Base-by-base conservation (phyloP, 169 alveolate species). In the Cryptosporidium tyzzeri region DNA sequence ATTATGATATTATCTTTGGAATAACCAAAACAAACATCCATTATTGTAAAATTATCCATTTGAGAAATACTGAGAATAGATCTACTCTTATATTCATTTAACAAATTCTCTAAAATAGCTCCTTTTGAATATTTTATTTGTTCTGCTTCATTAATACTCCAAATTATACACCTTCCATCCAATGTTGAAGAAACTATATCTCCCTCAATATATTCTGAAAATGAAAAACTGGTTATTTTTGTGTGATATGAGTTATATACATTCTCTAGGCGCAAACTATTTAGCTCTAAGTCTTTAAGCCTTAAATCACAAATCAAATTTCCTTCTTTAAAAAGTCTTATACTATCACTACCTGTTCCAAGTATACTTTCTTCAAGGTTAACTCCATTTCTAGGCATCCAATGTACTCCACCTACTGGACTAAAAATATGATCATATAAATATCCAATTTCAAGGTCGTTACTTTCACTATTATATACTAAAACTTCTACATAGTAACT, bases 11-110 rank as follows among this genome's bases (percentile, higher is more conserved):
- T 80, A 41, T 80, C 65, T 65, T 26, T 80, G 2, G 75, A 62
- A 62, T 62, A 18, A 12, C 89, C 89, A 80, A 62, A 80, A 45
- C 89, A 80, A 44, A 67, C 59, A 62, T 80, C 89, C 89, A 80
- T 80, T 65, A 80, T 26, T 62, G 59, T 39, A 59, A 44, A 80
- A 14, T 23, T 48, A 3, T 70, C 65, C 44, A 70, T 6, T 12
- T 70, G 84, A 31, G 75, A 21, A 61, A 48, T 62, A 26, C 59
- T 65, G 1, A 50, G 41, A 33, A 73, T 35, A 6, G 51, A 12
- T 41, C 50, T 73, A n/a, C 29, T 59, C n/a, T 39, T 48, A 16
- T 23, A 41, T 48, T 41, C 53, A 5, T 5, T 14, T 37, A 44
- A 12, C 0, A 39, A 9, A 51, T 35, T 44, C 18, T 58, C 61